Base-by-base conservation (phyloP, 208 protist species). In the Endotrypanum monterogeii region DNA sequence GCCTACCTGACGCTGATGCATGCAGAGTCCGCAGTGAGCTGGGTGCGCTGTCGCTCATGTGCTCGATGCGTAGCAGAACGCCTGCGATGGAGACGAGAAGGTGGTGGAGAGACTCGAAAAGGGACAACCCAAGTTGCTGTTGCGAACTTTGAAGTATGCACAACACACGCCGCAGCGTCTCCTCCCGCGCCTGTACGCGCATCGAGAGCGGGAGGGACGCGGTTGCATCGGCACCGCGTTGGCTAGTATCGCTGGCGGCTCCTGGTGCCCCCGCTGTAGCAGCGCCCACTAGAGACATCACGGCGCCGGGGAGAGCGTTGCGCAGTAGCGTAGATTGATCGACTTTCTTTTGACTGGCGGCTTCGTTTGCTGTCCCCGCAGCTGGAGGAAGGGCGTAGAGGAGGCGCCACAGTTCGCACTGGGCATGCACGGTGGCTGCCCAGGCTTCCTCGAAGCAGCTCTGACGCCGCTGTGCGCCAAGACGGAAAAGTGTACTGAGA, bases 371-470 rank as follows among this genome's bases (percentile, higher is more conserved):
- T 14, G 66, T 66, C 14, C 72, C 55, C 6, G 78, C 56, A 0
- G 78, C 67, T 23, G 78, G 46, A 55, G 72, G 71, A 52, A 86
- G 79, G 30, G 60, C 51, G 58, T 68, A 62, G 55, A 81, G 63
- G 18, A 84, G 69, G 20, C 37, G 71, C 69, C 66, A 79, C 52
- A 83, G 30, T 57, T 81, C 71, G 3, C 25, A 35, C 65, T 69
- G 68, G 23, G 78, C 73, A n/a, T 72, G 75, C 35, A 75, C 71
- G 32, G 78, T 55, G 28, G 63, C 72, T 4, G 84, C 79, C 85
- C 85, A 89, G n/a, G 74, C 61, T 28, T 83, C 85, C 67, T 89
- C 85, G n/a, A 89, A 28, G 20, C 50, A 71, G 54, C 11, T 20
- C 54, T 71, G 71, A 50, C 84, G 81, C 20, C 80, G 25, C 3